These are phyloP conservation scores for Pichia sp. DNA, from an alignment of 1,139 yeast genomes.

Conservation along the genomic window DNA sequence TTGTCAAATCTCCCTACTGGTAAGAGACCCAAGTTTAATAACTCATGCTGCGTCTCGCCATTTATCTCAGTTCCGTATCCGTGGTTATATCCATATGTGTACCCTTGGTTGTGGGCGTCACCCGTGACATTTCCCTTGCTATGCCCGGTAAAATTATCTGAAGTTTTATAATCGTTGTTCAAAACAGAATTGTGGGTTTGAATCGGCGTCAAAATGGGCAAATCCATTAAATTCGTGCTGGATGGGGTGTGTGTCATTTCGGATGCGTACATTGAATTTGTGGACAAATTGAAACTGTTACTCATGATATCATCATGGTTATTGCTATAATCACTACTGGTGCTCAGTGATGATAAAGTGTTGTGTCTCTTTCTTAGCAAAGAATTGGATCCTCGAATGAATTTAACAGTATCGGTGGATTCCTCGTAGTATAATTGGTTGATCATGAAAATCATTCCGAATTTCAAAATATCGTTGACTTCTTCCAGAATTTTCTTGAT, in stretches of 20 bases:
- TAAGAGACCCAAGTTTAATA: conserved; percentile 6
- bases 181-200: conserved; percentile 3
- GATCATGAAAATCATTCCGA: conserved; percentile 20
- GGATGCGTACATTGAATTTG: background rate
- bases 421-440: conserved; percentile 21
- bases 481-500: conserved; percentile 18
- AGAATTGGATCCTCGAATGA: conserved; percentile 13
- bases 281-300: background rate
- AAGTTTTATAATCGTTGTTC: background rate
- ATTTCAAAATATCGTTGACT: conserved; percentile 19
- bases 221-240: conserved; percentile 7
- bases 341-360: conserved; percentile 7
- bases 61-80: background rate
- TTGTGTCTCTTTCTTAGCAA: conserved; percentile 9
- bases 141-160: background rate
- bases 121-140: background rate
- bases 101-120: background rate
- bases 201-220: conserved; percentile 9
- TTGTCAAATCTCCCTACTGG: conserved; percentile 19
- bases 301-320: background rate
- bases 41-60: background rate
- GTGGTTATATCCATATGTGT: background rate
- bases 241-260: conserved; percentile 6
- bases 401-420: conserved; percentile 12
- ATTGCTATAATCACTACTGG: background rate